Percentiles rank a stretch among this genome's conserved stretches.
These are phyloP conservation scores for Aspergillus ochraceus DNA, from an alignment of 2,329 filamentous ascomycete genomes.

Conservation along the genomic window DNA sequence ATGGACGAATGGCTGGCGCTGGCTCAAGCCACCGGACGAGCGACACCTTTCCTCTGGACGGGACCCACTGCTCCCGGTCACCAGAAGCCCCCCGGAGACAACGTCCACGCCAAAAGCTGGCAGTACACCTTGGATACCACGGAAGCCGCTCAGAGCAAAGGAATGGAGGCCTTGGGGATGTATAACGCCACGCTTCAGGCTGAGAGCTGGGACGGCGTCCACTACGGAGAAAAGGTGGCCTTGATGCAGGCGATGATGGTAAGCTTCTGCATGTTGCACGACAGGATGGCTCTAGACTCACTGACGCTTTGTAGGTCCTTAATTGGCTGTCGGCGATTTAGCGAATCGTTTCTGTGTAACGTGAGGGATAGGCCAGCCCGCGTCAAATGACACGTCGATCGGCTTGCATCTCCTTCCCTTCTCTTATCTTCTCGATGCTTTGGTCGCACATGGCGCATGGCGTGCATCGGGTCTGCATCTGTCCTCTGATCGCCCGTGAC, in stretches of 20 bases:
- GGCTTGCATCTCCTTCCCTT: neutral
- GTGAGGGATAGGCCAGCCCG: neutral
- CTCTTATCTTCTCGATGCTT: neutral
- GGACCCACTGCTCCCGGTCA: slow-evolving; percentile 42
- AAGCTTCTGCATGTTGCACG: slow-evolving; percentile 12
- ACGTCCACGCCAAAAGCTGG: slow-evolving; percentile 38
- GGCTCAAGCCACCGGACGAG: slow-evolving; percentile 35
- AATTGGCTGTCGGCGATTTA: slow-evolving; percentile 24
- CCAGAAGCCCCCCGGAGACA: slow-evolving; percentile 29
- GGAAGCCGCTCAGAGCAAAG: slow-evolving; percentile 32
- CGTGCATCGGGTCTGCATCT: neutral
- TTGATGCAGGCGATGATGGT: slow-evolving; percentile 49
- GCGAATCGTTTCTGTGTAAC: neutral
- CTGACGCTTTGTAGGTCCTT: slow-evolving; percentile 16
- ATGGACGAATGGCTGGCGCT: slow-evolving; percentile 44
- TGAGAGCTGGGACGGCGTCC: slow-evolving; percentile 37
- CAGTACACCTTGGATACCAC: slow-evolving; percentile 39
- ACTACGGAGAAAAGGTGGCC: slow-evolving; percentile 41
- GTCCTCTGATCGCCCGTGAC: neutral
- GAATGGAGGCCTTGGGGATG: slow-evolving; percentile 44
- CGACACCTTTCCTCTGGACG: slow-evolving; percentile 46
- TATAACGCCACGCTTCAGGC: slow-evolving; percentile 47
- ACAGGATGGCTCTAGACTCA: slow-evolving; percentile 4
- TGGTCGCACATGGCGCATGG: neutral
- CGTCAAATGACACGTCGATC: neutral